These are phyloP conservation scores for Boletus rubescentipes DNA, from an alignment of 768 basidiomycete genomes.

Conservation along the genomic window DNA sequence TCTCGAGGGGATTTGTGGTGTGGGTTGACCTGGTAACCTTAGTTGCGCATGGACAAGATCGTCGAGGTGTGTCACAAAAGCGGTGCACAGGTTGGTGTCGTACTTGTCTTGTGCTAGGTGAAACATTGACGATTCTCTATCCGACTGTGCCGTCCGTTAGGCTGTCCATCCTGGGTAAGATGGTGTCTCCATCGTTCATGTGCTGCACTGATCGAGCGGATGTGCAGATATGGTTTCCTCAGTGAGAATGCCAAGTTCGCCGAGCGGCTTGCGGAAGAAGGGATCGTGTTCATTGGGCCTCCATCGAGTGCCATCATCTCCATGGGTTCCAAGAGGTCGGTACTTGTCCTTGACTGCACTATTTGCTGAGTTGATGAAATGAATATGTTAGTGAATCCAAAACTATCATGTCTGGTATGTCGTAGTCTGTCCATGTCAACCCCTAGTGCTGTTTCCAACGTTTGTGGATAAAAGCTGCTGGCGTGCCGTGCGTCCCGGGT, in stretches of 20 bases:
- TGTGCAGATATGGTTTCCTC: conserved; percentile 76
- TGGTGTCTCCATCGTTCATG: not conserved
- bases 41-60: conserved; percentile 89
- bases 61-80: conserved; percentile 77
- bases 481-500: conserved; percentile 91
- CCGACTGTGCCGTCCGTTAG: conserved; percentile 37
- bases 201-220: not conserved
- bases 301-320: conserved; percentile 83
- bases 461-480: conserved; percentile 56
- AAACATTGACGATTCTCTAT: not conserved
- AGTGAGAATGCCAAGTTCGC: conserved; percentile 91
- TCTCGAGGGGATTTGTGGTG: not conserved
- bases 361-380: not conserved
- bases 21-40: conserved; percentile 4
- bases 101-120: not conserved
- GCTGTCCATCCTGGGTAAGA: conserved; percentile 89
- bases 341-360: not conserved
- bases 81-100: conserved; percentile 72
- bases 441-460: not conserved
- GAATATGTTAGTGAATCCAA: conserved; percentile 74
- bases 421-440: not conserved
- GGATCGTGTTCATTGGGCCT: conserved; percentile 89
- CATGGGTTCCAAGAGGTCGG: conserved; percentile 94
- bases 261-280: conserved; percentile 66
- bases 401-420: conserved; percentile 84